Percentiles rank a stretch among this genome's conserved stretches.
Evolutionary conservation across 1,284 basidiomycete genomes (phyloP).

Genomic region (Coniferiporia sulphurascens): DNA sequence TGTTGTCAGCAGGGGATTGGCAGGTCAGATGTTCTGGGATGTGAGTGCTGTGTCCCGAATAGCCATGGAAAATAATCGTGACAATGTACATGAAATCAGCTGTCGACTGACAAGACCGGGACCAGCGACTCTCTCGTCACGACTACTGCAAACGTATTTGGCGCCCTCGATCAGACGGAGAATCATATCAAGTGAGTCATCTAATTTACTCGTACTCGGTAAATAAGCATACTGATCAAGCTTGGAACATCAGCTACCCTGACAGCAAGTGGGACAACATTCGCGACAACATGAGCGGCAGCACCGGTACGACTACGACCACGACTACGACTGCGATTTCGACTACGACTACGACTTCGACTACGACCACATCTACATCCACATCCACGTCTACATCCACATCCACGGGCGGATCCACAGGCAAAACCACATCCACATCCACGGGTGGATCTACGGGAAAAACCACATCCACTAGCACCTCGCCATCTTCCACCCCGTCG

Average conservation of each 20-base stretch:
- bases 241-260: constrained; percentile 41
- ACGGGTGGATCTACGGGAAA: background rate
- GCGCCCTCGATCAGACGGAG: constrained; percentile 53
- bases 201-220: background rate
- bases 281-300: constrained; percentile 44
- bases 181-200: constrained; percentile 61
- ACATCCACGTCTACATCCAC: background rate
- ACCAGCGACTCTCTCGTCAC: constrained; percentile 47
- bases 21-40: constrained; percentile 82
- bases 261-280: constrained; percentile 69
- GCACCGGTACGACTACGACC: background rate
- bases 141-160: constrained; percentile 42
- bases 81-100: constrained; percentile 38
- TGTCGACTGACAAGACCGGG: constrained; percentile 61
- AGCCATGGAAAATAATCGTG: background rate
- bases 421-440: background rate
- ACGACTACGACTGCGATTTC: background rate
- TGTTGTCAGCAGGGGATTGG: constrained; percentile 57
- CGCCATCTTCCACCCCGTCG: constrained; percentile 19
- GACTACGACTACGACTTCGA: no score
- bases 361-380: no score
- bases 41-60: constrained; percentile 31
- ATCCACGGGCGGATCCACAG: background rate
- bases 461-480: background rate
- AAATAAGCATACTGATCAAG: background rate